Evolutionary conservation across 176 grass and related monocot genomes (phyloP).

Genomic region (Cenchrus americanus): DNA sequence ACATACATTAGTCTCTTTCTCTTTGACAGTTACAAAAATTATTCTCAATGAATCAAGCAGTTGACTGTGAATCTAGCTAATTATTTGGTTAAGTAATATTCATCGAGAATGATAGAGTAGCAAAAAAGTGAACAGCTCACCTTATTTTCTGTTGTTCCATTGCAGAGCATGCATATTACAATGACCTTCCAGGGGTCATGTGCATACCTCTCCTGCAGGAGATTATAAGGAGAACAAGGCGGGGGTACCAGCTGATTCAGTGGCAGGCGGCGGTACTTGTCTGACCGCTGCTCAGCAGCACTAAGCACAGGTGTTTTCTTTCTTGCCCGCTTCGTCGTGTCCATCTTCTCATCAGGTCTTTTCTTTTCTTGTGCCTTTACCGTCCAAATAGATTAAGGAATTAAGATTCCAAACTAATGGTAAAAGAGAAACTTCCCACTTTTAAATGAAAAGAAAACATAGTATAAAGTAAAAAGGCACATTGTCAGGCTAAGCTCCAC

Average conservation of each 20-base stretch:
- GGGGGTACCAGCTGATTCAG: conserved; percentile 35
- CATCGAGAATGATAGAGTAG: neutral
- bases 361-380: neutral
- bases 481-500: neutral
- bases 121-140: conserved; percentile 19
- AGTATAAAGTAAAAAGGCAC: neutral
- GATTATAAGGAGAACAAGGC: conserved; percentile 31
- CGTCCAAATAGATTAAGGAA: neutral
- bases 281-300: neutral
- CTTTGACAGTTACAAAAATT: neutral
- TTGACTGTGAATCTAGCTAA: neutral
- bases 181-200: conserved; percentile 56
- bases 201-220: conserved; percentile 50
- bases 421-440: neutral
- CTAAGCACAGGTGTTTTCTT: conserved; percentile 12
- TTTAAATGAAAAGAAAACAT: neutral
- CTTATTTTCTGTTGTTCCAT: conserved; percentile 39
- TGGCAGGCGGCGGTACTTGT: conserved; percentile 34
- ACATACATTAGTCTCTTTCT: neutral
- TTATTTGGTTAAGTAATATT: neutral
- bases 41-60: conserved; percentile 12
- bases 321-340: neutral
- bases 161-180: conserved; percentile 53
- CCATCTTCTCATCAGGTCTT: conserved; percentile 3
- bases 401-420: neutral